Evolutionary conservation across 495 filamentous ascomycete species (phyloP), one percentile per base, ranked within the genome.

Genomic region (Talaromyces stipitatus): DNA sequence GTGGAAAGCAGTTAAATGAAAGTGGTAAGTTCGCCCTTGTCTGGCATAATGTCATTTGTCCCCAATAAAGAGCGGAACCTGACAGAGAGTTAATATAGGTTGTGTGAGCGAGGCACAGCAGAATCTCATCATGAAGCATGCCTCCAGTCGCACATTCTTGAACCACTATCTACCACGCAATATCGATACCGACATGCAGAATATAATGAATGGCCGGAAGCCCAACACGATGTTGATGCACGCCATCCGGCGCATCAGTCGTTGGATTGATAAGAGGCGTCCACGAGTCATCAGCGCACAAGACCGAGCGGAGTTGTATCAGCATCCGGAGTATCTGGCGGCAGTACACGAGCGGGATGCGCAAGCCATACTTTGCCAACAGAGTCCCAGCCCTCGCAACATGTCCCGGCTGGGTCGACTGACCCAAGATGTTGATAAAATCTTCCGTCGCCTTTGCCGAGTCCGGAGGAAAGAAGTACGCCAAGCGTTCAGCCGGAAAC

Each of bases 41-140:
- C 41, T 38, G 0, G 14, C 33, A 50, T 48, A 38, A 51, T 55
- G 24, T 50, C 22, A 22, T 30, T 60, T 2, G 16, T 53, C 7
- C 3, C 7, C 7, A 24, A 10, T 24, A 11, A 16, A 32, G 29
- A 48, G 38, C n/a, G 11, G 33, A 55, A 24, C 28, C 27, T 41
- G 0, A 32, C 33, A n/a, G 51, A 10, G 27, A 29, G n/a, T n/a
- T n/a, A n/a, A n/a, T n/a, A n/a, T n/a, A 70, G 61, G 64, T 60
- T 51, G 60, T 33, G 50, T 70, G 5, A 69, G 64, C 55, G 58
- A 70, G 27, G 59, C 57, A 46, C 57, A 69, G 47, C 57, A 62
- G 57, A 69, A 69, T 47, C 33, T 70, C 18, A 69, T 70, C 6
- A 61, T 69, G 43, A 52, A 63, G 29, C 54, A 69, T 30, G 58